Percentiles rank a stretch among this genome's conserved stretches.
Conservation (phyloP, 2,329 filamentous ascomycete species). For the Aureobasidium sp. region DNA sequence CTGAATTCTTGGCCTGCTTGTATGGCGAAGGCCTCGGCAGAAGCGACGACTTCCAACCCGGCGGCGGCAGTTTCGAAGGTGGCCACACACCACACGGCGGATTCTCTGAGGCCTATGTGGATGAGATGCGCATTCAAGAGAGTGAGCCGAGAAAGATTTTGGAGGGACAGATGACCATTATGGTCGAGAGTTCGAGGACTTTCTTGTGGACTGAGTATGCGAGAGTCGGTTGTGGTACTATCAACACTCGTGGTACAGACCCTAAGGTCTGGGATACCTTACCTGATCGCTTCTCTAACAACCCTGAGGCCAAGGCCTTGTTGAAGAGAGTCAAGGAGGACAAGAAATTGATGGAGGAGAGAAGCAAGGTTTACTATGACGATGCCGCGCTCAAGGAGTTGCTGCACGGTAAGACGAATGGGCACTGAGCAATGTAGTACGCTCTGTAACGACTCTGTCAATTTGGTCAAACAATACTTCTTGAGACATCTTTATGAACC, state of each 20-base stretch:
- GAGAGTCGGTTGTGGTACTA: slow-evolving; percentile 29
- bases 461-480: too few relatives aligned
- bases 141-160: slow-evolving; percentile 39
- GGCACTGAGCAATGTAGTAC: background rate
- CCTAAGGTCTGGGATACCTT: slow-evolving; percentile 34
- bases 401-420: background rate
- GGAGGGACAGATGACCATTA: slow-evolving; percentile 34
- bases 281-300: slow-evolving; percentile 32
- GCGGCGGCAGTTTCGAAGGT: slow-evolving; percentile 33
- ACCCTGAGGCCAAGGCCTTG: slow-evolving; percentile 30
- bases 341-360: slow-evolving; percentile 19
- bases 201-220: slow-evolving; percentile 35
- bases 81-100: slow-evolving; percentile 34
- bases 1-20: slow-evolving; percentile 33
- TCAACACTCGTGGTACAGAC: slow-evolving; percentile 31
- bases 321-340: slow-evolving; percentile 22
- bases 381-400: slow-evolving; percentile 17
- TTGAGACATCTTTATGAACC: background rate
- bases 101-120: slow-evolving; percentile 40
- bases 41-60: slow-evolving; percentile 38
- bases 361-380: slow-evolving; percentile 19
- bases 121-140: slow-evolving; percentile 39
- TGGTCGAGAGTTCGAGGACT: slow-evolving; percentile 33
- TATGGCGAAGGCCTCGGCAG: slow-evolving; percentile 33
- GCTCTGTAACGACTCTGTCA: background rate